Evolutionary conservation across 2,329 filamentous ascomycete species (phyloP), one percentile per base, ranked within the genome.

Genomic region (Nothophoma quercina): DNA sequence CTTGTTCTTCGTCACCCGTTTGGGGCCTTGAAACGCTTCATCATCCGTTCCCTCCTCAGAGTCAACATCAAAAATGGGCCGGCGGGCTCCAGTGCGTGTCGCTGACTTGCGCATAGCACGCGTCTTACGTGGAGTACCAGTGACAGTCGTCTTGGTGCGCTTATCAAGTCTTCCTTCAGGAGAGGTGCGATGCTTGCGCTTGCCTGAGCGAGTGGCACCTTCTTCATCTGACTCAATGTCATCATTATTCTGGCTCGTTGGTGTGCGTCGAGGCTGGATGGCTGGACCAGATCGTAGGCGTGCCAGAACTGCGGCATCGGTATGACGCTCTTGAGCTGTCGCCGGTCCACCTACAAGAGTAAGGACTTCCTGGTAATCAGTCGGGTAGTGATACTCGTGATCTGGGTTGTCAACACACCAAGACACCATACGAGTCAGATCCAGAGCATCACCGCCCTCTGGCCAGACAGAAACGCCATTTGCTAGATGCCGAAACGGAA

Each of bases 401-500:
- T 65, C 38, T 5, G 42, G 43, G 22, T 71, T 52, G 2, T 58
- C 29, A 5, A 60, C 6, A 19, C 60, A 58, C 38, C 67, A 63
- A 10, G 53, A 19, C 1, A 70, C 59, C 28, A 63, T 67, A 15
- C 65, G 64, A 1, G 64, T 59, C 12, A 71, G 56, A 29, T 71
- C 69, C 3, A 70, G 58, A 10, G 65, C 68, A 29, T 70, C 69
- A 12, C 40, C 12, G 4, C 59, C 60, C 0, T 42, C 26, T 1
- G 68, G 69, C 16, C 64, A 59, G 16, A 49, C 19, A 19, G 65
- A 60, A 15, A 71, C 60, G 15, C 60, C 49, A 0, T 39, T 25
- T 0, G 64, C 64, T 7, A 71, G 60, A 5, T 62, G 47, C 12
- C 56, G 59, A 51, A 71, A 66, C 1, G 46, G 42, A 2, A 65